Percentiles rank a stretch among this genome's conserved stretches.
phyloP scores from a whole-genome alignment of 2,329 filamentous ascomycete species.

The Exophiala alcalophila region DNA sequence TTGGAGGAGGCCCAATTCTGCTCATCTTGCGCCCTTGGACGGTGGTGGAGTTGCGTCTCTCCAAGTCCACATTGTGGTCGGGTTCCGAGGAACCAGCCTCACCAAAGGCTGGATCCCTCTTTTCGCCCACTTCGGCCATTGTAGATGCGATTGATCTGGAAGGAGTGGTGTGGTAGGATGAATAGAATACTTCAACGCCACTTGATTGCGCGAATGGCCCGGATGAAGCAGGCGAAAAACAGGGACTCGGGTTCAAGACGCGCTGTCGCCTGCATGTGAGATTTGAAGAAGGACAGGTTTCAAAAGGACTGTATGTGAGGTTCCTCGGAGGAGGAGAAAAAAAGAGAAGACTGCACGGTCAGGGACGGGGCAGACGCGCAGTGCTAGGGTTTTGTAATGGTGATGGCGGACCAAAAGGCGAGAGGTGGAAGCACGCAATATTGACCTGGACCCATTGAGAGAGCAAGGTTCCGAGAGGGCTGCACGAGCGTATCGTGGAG shows the following conservation, averaged over 20 bases:
- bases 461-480: too few relatives aligned
- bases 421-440: background rate
- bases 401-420: background rate
- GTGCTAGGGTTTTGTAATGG: background rate
- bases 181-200: slow-evolving; percentile 27
- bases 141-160: slow-evolving; percentile 3
- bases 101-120: slow-evolving; percentile 18
- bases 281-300: slow-evolving; percentile 2
- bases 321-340: background rate
- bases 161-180: background rate
- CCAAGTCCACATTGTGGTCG: slow-evolving; percentile 16
- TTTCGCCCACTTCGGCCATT: slow-evolving; percentile 25
- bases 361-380: background rate
- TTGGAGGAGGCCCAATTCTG: slow-evolving; percentile 29
- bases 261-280: slow-evolving; percentile 26
- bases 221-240: slow-evolving; percentile 30
- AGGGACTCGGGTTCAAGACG: slow-evolving; percentile 22
- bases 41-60: slow-evolving; percentile 22
- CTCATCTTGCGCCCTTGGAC: slow-evolving; percentile 28
- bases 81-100: slow-evolving; percentile 14
- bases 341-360: background rate
- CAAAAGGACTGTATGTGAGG: too few relatives aligned
- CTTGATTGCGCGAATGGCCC: slow-evolving; percentile 30
- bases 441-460: too few relatives aligned
- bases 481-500: background rate